Conservation (phyloP, 2,329 filamentous ascomycete species). For the Epichloe sp. region DNA sequence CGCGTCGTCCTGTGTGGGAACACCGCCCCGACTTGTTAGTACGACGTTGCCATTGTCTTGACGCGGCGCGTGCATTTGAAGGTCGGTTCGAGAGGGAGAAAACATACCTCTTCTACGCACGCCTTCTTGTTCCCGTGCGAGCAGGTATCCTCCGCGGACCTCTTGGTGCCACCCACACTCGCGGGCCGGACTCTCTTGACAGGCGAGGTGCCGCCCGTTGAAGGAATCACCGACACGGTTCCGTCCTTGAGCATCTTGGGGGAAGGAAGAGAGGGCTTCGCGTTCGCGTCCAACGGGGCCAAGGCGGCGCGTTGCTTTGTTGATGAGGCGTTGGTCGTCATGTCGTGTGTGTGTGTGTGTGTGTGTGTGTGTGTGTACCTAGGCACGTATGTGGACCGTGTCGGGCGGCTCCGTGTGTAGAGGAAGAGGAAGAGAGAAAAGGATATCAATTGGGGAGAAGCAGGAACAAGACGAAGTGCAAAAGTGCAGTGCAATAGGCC, state of each 20-base stretch:
- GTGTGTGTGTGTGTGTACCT: background rate
- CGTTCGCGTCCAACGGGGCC: constrained; percentile 33
- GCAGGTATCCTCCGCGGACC: constrained; percentile 11
- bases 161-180: constrained; percentile 13
- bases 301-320: constrained; percentile 37
- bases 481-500: background rate
- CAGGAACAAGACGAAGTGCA: background rate
- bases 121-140: constrained; percentile 19
- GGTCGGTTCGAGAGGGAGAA: background rate
- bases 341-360: background rate
- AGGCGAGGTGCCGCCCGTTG: constrained; percentile 4
- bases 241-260: constrained; percentile 6
- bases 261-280: constrained; percentile 18
- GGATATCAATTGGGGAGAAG: background rate
- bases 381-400: background rate
- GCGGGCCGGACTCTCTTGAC: constrained; percentile 6
- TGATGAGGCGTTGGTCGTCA: constrained; percentile 17
- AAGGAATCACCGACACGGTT: background rate
- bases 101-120: constrained; percentile 20
- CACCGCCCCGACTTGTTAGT: constrained; percentile 4
- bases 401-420: background rate
- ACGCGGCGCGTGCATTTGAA: background rate
- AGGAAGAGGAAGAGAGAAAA: background rate
- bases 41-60: background rate
- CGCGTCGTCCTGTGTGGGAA: constrained; percentile 3